Evolutionary conservation across 164 flowering plant genomes (phyloP).

Genomic region (Akebia trifoliata): DNA sequence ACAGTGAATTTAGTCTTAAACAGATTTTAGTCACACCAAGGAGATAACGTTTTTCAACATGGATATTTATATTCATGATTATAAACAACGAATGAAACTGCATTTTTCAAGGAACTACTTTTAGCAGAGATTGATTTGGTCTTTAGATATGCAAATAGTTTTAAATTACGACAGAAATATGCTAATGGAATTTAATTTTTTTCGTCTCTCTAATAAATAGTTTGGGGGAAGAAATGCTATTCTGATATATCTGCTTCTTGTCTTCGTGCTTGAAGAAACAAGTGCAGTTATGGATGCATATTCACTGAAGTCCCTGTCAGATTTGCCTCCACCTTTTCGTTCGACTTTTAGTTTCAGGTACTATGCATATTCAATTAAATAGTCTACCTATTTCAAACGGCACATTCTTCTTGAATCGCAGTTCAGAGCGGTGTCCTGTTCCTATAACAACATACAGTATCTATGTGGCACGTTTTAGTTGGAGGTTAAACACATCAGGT

Average conservation of each 20-base stretch:
- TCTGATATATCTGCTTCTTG: conserved; percentile 6
- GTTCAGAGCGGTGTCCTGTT: no score
- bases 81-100: not conserved
- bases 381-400: not conserved
- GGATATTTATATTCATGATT: not conserved
- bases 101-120: not conserved
- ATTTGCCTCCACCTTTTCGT: conserved; percentile 72
- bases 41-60: no score
- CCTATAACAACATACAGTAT: no score
- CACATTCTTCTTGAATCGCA: not conserved
- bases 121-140: not conserved
- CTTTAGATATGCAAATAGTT: not conserved
- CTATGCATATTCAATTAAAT: not conserved
- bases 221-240: conserved; percentile 6
- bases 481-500: no score
- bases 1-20: no score
- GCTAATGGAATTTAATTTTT: not conserved
- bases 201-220: conserved; percentile 2
- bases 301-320: conserved; percentile 61
- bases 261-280: conserved; percentile 11
- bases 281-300: conserved; percentile 54
- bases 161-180: not conserved
- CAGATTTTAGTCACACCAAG: no score
- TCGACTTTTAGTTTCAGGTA: conserved; percentile 89
- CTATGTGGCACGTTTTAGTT: no score